Conservation (phyloP, 2,329 filamentous ascomycete genomes). For the Colletotrichum plurivorum region DNA sequence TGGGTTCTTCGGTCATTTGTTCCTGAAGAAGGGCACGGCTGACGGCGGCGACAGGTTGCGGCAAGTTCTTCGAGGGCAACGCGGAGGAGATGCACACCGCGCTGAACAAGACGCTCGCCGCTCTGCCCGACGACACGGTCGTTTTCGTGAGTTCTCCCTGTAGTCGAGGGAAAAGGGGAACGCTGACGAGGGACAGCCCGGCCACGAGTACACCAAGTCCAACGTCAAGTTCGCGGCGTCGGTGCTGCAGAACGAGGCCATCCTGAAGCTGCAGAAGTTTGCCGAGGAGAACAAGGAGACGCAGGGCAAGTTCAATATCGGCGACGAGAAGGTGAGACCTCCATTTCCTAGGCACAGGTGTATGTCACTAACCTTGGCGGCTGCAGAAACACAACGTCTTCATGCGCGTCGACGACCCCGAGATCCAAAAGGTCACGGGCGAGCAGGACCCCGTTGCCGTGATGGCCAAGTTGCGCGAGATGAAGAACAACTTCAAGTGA, state of each 20-base stretch:
- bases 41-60: slow-evolving; percentile 75
- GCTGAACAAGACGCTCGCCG: slow-evolving; percentile 85
- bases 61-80: slow-evolving; percentile 94
- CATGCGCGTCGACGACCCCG: slow-evolving; percentile 89
- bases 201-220: slow-evolving; percentile 97
- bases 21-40: neutral
- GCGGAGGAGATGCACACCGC: slow-evolving; percentile 93
- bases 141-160: slow-evolving; percentile 78
- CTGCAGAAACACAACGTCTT: slow-evolving; percentile 91
- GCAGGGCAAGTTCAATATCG: slow-evolving; percentile 96
- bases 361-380: slow-evolving; percentile 32
- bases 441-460: slow-evolving; percentile 85
- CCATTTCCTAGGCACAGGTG: no score
- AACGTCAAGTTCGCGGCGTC: slow-evolving; percentile 91
- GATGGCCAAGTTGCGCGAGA: slow-evolving; percentile 87
- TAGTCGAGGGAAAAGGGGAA: neutral
- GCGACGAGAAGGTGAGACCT: slow-evolving; percentile 86
- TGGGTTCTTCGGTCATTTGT: slow-evolving; percentile 53
- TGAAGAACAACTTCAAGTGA: slow-evolving; percentile 87
- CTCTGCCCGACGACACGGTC: slow-evolving; percentile 89
- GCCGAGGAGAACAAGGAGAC: slow-evolving; percentile 87
- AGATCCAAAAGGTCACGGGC: slow-evolving; percentile 86
- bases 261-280: slow-evolving; percentile 83
- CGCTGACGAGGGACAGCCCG: slow-evolving; percentile 72
- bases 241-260: slow-evolving; percentile 80